These are phyloP conservation scores for Glycine latifolia DNA, from an alignment of 306 rosid genomes.

Conservation along the genomic window DNA sequence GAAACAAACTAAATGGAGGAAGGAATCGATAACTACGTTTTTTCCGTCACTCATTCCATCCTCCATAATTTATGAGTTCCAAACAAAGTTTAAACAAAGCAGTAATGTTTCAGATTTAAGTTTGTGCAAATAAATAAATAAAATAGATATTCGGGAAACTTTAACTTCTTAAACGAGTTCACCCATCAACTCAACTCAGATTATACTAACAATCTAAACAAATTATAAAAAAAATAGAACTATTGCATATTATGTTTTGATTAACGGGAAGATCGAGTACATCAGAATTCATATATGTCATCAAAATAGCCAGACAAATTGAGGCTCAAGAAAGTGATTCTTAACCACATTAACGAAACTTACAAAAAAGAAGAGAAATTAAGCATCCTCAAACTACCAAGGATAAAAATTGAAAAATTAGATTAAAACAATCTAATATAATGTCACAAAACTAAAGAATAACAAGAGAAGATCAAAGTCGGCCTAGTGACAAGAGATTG, in stretches of 20 bases:
- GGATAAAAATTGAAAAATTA: not conserved
- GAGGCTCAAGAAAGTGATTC: constrained; percentile 28
- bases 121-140: not conserved
- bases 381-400: not conserved
- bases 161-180: not conserved
- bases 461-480: no score
- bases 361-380: not conserved
- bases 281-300: not conserved
- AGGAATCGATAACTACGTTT: not conserved
- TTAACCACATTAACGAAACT: not conserved
- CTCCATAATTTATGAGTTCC: not conserved
- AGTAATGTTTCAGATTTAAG: not conserved
- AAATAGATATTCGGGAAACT: not conserved
- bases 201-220: no score
- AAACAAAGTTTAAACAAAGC: not conserved
- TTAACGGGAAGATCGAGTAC: not conserved
- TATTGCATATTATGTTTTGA: not conserved
- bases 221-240: not conserved
- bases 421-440: not conserved
- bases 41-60: not conserved
- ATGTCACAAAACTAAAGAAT: not conserved
- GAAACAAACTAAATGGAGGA: not conserved
- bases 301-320: constrained; percentile 14
- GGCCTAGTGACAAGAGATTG: no score
- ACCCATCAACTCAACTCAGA: not conserved